Evolutionary conservation across 306 rosid species (phyloP).

Genomic region (Medicago lupulina): DNA sequence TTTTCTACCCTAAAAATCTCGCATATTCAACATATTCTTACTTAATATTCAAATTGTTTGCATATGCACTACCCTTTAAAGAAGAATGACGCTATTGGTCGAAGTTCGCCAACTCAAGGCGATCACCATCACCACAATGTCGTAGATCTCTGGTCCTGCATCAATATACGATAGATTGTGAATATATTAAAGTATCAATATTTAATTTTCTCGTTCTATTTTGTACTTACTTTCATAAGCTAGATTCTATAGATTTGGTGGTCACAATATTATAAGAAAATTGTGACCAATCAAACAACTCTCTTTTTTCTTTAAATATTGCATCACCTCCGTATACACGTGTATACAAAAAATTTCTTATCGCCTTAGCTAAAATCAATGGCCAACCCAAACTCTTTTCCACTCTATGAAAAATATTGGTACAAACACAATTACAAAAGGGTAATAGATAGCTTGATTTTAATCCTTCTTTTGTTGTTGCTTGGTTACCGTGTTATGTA

Average conservation of each 20-base stretch:
- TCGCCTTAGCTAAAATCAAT: slow-evolving; percentile 26
- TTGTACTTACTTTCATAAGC: too few relatives aligned
- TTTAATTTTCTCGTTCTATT: too few relatives aligned
- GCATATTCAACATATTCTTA: too few relatives aligned
- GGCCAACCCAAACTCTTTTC: slow-evolving; percentile 40
- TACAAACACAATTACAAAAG: slow-evolving; percentile 36
- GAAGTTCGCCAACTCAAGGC: too few relatives aligned
- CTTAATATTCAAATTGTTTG: too few relatives aligned
- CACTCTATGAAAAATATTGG: slow-evolving; percentile 46
- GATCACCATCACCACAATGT: too few relatives aligned
- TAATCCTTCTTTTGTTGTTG: slow-evolving; percentile 50
- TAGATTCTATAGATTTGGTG: neutral
- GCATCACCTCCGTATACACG: neutral
- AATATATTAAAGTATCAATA: too few relatives aligned
- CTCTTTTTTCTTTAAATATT: neutral
- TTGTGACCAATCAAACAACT: neutral
- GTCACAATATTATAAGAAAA: neutral
- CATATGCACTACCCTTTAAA: too few relatives aligned
- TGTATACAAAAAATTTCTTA: neutral
- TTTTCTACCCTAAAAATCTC: too few relatives aligned
- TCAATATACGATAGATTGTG: too few relatives aligned
- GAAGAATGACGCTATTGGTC: too few relatives aligned
- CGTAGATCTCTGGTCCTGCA: too few relatives aligned
- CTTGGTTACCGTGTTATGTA: slow-evolving; percentile 50
- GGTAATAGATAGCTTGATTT: slow-evolving; percentile 37